Evolutionary conservation across 345 rosid genomes (phyloP).

Genomic region (Mallotus nudiflorus): DNA sequence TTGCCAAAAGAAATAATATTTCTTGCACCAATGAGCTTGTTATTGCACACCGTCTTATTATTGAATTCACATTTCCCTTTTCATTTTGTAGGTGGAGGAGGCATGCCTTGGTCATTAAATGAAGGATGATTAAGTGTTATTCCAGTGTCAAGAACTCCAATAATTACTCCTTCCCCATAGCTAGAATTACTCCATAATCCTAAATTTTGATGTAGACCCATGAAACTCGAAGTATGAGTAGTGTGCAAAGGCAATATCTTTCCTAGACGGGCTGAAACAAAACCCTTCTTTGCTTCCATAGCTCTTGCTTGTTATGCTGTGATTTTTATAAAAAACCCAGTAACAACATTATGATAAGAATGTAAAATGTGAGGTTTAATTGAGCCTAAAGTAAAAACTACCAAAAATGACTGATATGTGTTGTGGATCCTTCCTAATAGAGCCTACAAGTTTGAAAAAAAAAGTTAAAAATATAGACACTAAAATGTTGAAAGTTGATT

Average conservation of each 20-base stretch:
- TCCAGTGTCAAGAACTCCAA: conserved; percentile 22
- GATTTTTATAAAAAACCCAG: conserved; percentile 53
- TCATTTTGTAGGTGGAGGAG: conserved; percentile 25
- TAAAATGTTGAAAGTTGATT: too few relatives aligned
- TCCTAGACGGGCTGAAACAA: conserved; percentile 37
- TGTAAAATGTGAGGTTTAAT: conserved; percentile 30
- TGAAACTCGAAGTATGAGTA: conserved; percentile 8
- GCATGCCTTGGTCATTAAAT: conserved; percentile 17
- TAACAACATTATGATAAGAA: conserved; percentile 34
- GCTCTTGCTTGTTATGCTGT: conserved; percentile 37
- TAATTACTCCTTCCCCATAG: conserved; percentile 17
- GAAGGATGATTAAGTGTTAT: conserved; percentile 18
- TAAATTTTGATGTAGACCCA: conserved; percentile 9
- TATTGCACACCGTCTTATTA: conserved; percentile 15
- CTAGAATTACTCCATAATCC: conserved; percentile 20
- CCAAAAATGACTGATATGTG: conserved; percentile 38
- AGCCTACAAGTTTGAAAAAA: too few relatives aligned
- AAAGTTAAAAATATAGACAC: too few relatives aligned
- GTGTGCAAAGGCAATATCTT: conserved; percentile 20
- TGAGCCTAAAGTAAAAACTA: conserved; percentile 16
- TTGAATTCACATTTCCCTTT: conserved; percentile 29
- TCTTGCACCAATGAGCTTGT: conserved; percentile 26
- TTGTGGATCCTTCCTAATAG: too few relatives aligned
- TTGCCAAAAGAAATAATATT: background rate
- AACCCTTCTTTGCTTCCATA: conserved; percentile 34